Conservation (phyloP, 495 filamentous ascomycete genomes). For the Pyrenula massariospora region DNA sequence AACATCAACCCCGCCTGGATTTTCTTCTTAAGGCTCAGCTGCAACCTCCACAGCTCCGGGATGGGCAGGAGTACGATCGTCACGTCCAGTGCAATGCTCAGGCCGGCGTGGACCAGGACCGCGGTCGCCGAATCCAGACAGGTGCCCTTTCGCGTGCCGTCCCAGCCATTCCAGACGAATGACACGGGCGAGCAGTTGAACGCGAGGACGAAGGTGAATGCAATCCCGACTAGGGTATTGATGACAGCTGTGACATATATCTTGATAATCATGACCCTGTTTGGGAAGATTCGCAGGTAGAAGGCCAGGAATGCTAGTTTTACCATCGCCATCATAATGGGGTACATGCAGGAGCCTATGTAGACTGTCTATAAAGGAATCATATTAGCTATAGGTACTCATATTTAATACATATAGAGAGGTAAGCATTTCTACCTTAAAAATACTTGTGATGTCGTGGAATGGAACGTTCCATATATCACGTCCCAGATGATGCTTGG, state of each 20-base stretch:
- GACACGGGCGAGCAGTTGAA: conserved; percentile 30
- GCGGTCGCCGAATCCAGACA: conserved; percentile 35
- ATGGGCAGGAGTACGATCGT: conserved; percentile 37
- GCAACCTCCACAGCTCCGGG: conserved; percentile 19
- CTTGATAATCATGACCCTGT: conserved; percentile 13
- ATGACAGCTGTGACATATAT: conserved; percentile 22
- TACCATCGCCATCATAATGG: conserved; percentile 20
- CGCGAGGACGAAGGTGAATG: conserved; percentile 25
- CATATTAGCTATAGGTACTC: too few species aligned
- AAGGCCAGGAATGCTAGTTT: conserved; percentile 18
- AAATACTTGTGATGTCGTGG: too few species aligned
- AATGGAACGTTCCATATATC: too few species aligned
- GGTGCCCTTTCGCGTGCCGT: conserved; percentile 22
- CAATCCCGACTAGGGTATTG: conserved; percentile 23
- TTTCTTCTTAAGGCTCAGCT: conserved; percentile 24
- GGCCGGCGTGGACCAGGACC: conserved; percentile 28
- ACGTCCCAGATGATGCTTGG: too few species aligned
- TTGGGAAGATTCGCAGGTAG: conserved; percentile 31
- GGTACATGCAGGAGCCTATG: too few species aligned
- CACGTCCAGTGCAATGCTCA: conserved; percentile 42
- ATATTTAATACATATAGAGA: too few species aligned
- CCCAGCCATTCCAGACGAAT: conserved; percentile 30
- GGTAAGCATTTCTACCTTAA: too few species aligned
- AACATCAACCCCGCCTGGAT: conserved; percentile 25
- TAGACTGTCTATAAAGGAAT: too few species aligned